Evolutionary conservation across 192 early-diverging fungal species (phyloP).

Genomic region (Gaertneriomyces sp.): DNA sequence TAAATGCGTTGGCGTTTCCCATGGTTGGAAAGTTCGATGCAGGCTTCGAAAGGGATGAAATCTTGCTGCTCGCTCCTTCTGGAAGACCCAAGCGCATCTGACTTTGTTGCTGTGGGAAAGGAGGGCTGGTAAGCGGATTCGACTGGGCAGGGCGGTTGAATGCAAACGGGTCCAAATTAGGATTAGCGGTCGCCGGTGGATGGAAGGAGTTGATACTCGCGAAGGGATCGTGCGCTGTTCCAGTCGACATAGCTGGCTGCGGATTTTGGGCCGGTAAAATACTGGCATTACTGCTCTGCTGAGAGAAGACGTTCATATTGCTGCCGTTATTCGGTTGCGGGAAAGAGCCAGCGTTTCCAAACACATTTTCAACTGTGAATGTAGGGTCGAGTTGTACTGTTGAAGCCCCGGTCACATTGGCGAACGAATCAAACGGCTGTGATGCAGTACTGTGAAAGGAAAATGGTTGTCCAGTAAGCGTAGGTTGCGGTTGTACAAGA

Average conservation of each 20-base stretch:
- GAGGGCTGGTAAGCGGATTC: too few species aligned
- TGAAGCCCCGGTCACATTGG: not conserved
- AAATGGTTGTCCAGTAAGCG: not conserved
- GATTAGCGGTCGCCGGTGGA: not conserved
- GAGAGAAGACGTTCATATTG: too few species aligned
- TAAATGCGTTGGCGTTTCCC: too few species aligned
- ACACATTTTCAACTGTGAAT: constrained; percentile 50
- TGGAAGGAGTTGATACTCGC: constrained; percentile 1
- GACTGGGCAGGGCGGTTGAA: not conserved
- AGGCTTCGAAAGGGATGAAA: too few species aligned
- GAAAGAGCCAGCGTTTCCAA: constrained; percentile 23
- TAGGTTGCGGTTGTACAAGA: not conserved
- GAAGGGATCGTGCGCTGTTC: constrained; percentile 6
- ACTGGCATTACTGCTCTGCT: too few species aligned
- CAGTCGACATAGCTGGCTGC: too few species aligned
- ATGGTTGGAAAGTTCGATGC: too few species aligned
- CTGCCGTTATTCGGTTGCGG: too few species aligned
- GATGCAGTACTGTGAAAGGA: not conserved
- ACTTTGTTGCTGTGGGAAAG: too few species aligned
- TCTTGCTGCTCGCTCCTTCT: too few species aligned
- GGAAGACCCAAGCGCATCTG: too few species aligned
- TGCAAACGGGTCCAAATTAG: constrained; percentile 13
- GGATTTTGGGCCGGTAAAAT: too few species aligned
- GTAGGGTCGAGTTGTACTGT: not conserved
- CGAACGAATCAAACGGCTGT: not conserved